phyloP scores from a whole-genome alignment of 2,329 filamentous ascomycete genomes.

The Lanzia echinophila region DNA sequence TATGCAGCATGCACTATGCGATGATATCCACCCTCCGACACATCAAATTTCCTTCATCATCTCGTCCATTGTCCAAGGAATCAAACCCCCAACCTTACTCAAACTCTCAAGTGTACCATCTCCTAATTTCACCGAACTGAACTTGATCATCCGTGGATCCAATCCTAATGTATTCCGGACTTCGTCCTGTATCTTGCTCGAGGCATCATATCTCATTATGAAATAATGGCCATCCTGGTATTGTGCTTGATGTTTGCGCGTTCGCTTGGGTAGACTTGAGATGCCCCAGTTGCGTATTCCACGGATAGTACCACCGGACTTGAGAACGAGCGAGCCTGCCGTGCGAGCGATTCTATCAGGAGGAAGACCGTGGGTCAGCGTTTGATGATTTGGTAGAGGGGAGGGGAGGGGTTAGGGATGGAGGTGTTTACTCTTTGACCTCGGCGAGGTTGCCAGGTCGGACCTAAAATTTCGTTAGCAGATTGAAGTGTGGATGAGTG shows the following conservation, averaged over 20 bases:
- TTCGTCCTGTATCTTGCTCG: constrained; percentile 63
- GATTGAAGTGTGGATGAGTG: not conserved
- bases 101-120: constrained; percentile 48
- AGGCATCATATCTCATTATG: constrained; percentile 90
- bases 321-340: constrained; percentile 75
- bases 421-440: constrained; percentile 77
- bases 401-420: constrained; percentile 11
- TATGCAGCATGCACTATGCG: no score
- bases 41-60: not conserved
- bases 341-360: constrained; percentile 72
- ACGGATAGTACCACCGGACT: constrained; percentile 80
- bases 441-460: constrained; percentile 83
- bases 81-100: constrained; percentile 27
- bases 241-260: constrained; percentile 72
- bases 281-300: constrained; percentile 93
- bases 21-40: not conserved
- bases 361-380: constrained; percentile 11
- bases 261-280: constrained; percentile 75
- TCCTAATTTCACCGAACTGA: constrained; percentile 81
- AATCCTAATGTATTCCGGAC: constrained; percentile 70
- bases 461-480: constrained; percentile 52
- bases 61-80: constrained; percentile 24
- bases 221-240: constrained; percentile 93
- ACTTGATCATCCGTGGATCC: constrained; percentile 85
- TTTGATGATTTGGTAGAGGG: not conserved